A percentile compares a stretch with the other conserved stretches of the same genome.
Conservation (phyloP, 495 filamentous ascomycete species). For the Xylaria cubensis region DNA sequence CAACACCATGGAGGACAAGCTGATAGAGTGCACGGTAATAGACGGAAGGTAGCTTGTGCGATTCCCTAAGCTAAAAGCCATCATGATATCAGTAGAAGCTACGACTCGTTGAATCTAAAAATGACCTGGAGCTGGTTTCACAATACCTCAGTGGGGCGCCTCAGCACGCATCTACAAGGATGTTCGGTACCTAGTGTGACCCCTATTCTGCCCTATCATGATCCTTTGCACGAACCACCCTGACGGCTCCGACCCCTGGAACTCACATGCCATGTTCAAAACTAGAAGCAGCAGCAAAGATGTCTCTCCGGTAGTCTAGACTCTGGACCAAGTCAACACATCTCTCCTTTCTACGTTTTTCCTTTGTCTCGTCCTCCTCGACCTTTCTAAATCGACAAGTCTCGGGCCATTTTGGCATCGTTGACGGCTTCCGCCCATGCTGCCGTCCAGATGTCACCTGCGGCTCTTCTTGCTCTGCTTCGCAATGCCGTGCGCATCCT, state of each 20-base stretch:
- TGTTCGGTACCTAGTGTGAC: background rate
- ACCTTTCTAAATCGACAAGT: background rate
- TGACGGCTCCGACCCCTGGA: background rate
- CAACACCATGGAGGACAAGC: background rate
- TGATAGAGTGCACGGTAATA: background rate
- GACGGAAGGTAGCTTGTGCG: background rate
- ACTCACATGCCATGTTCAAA: slow-evolving; percentile 8
- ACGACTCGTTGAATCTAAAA: background rate
- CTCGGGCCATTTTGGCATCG: slow-evolving; percentile 23
- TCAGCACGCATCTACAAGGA: background rate
- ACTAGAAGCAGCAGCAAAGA: background rate
- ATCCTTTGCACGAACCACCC: background rate
- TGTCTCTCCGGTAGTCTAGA: slow-evolving; percentile 1
- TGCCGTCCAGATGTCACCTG: slow-evolving; percentile 58
- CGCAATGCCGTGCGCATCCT: slow-evolving; percentile 69
- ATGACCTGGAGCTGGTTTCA: background rate
- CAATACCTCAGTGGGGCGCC: background rate
- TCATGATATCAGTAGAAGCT: background rate
- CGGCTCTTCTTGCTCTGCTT: slow-evolving; percentile 63
- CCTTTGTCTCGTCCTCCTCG: slow-evolving; percentile 20
- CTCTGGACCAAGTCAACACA: background rate
- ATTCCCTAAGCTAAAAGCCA: background rate
- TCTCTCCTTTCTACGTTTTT: slow-evolving; percentile 21
- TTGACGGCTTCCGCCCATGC: slow-evolving; percentile 44
- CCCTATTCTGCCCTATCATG: slow-evolving; percentile 15